phyloP scores from a whole-genome alignment of 1,284 basidiomycete genomes.

The Phaffia rhodozyma region DNA sequence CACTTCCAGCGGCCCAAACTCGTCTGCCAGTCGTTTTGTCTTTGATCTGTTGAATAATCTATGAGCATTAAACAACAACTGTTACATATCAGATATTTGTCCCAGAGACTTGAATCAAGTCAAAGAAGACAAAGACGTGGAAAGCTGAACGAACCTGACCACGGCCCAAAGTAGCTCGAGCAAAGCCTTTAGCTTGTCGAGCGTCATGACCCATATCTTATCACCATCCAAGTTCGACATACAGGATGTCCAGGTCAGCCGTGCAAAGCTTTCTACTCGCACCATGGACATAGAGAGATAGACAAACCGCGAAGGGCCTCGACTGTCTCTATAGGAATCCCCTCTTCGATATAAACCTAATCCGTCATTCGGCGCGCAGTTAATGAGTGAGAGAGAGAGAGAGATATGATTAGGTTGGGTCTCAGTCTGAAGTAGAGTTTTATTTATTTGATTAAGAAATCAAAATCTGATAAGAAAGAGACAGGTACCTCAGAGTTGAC shows the following conservation, averaged over 20 bases:
- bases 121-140: conserved; percentile 14
- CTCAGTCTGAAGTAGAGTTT: no score
- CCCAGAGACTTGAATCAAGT: neutral
- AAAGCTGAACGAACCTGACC: conserved; percentile 43
- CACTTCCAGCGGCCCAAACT: conserved; percentile 81
- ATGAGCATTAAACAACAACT: conserved; percentile 6
- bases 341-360: conserved; percentile 72
- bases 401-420: no score
- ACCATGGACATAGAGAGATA: neutral
- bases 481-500: conserved; percentile 51
- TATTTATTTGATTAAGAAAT: neutral
- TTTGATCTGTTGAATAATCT: conserved; percentile 67
- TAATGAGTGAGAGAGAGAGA: conserved; percentile 21
- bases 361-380: no score
- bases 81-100: neutral
- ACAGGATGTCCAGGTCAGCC: neutral
- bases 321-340: conserved; percentile 52
- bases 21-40: conserved; percentile 49
- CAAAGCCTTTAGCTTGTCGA: conserved; percentile 48
- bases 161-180: conserved; percentile 67
- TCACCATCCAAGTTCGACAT: neutral
- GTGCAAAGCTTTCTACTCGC: neutral
- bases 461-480: neutral
- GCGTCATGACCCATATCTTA: conserved; percentile 78
- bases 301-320: conserved; percentile 42